Conservation (phyloP, 257 asterid species). For the Striga asiatica region DNA sequence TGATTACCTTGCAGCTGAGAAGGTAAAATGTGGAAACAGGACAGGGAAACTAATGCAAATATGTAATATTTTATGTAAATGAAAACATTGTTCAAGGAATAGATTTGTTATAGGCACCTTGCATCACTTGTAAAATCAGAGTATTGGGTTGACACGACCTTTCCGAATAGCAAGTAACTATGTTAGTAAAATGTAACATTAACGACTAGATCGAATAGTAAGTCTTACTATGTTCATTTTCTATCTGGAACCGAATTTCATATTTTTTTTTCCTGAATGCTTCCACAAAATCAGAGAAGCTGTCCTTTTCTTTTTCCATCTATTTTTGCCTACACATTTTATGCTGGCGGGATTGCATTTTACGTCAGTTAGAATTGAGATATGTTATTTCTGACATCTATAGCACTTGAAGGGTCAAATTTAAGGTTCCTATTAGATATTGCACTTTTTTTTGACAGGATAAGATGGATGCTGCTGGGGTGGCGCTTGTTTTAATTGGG, state of each 20-base stretch:
- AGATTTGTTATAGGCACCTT: neutral
- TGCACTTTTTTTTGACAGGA: conserved; percentile 42
- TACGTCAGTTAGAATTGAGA: neutral
- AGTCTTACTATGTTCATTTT: neutral
- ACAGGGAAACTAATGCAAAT: no score
- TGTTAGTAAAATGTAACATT: neutral
- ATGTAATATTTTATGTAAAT: no score
- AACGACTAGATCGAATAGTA: neutral
- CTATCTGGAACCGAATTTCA: neutral
- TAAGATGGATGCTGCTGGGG: conserved; percentile 90
- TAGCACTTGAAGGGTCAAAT: neutral
- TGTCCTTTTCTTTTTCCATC: no score
- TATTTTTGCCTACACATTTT: neutral
- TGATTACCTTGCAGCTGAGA: conserved; percentile 68
- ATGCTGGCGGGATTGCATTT: neutral
- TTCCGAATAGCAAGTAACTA: conserved; percentile 4
- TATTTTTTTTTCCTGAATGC: no score
- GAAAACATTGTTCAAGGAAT: neutral
- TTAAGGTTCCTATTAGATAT: conserved; percentile 10
- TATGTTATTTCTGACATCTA: neutral
- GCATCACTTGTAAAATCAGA: neutral
- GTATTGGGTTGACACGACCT: neutral
- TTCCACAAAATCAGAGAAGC: no score
- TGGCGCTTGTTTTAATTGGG: conserved; percentile 81
- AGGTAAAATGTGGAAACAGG: conserved; percentile 35